Base-by-base conservation (phyloP, 169 alveolate species). In the Cryptosporidium muris region DNA sequence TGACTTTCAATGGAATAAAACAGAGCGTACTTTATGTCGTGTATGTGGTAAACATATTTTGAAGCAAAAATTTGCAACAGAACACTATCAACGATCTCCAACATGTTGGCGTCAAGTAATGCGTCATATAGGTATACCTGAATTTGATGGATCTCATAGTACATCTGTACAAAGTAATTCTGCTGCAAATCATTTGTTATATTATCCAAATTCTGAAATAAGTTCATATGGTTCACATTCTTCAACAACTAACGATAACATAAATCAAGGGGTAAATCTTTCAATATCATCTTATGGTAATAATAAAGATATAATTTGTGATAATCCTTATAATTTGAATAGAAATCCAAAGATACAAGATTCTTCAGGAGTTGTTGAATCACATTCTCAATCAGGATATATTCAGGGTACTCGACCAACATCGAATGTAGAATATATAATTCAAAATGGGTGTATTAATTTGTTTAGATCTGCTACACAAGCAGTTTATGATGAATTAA, bases 31-130 rank as follows among this genome's bases (percentile, higher is more conserved):
- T 3, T 56, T 89, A 51, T 89, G 92, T 48, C 81, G 92, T 14
- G 89, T 90, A 9, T 89, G 92, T 52, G 92, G 92, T 34, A 74
- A 90, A 16, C 92, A 89, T 56, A 89, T 89, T 9, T 64, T 89
- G 54, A 89, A 89, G 65, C 92, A 89, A 47, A 89, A 89, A 40
- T 89, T 89, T 52, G 92, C 92, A 6, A 89, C 92, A 4, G 92
- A 89, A 36, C 92, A 89, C 51, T 89, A 89, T 81, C 92, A 89
- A 38, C 82, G 90, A 14, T 74, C 85, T 16, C 85, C 85, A 49
- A 74, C 85, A 9, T 74, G 85, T 36, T 74, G 85, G 85, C 54
- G 85, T 34, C 62, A 58, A 43, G 85, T 74, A 56, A 74, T 74
- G 85, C 54, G 67, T 14, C 85, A 74, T 62, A 74, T 74, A 9